Evolutionary conservation across 1,284 basidiomycete genomes (phyloP).

Genomic region (Inonotus hispidus): DNA sequence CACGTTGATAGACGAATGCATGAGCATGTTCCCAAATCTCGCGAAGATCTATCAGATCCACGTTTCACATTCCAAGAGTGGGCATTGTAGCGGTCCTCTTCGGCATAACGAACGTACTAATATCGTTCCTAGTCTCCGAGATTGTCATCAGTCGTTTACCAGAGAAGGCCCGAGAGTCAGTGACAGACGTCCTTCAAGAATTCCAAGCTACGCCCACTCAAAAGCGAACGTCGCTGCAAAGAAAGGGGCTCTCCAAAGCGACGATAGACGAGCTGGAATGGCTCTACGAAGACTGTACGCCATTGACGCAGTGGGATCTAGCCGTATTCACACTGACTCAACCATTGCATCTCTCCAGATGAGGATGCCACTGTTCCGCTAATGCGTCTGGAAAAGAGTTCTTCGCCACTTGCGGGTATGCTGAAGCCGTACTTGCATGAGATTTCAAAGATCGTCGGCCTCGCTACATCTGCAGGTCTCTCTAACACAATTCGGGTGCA

Average conservation of each 20-base stretch:
- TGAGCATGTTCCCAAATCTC: conserved; percentile 67
- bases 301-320: not conserved
- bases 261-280: conserved; percentile 67
- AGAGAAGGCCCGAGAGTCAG: conserved; percentile 41
- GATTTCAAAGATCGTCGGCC: conserved; percentile 60
- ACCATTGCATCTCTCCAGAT: conserved; percentile 33
- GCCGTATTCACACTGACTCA: not conserved
- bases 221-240: conserved; percentile 59
- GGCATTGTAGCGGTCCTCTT: conserved; percentile 23
- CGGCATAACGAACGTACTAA: conserved; percentile 7
- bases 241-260: conserved; percentile 58
- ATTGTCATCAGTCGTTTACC: conserved; percentile 57
- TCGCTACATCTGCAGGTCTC: conserved; percentile 59
- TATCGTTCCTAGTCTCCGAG: conserved; percentile 51
- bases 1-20: conserved; percentile 55
- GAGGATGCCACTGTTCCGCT: conserved; percentile 56
- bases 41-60: conserved; percentile 62
- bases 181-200: conserved; percentile 58
- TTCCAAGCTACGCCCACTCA: conserved; percentile 59
- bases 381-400: conserved; percentile 53
- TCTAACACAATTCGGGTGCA: conserved; percentile 57
- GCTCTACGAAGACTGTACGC: conserved; percentile 54
- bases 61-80: conserved; percentile 69
- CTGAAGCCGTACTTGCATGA: conserved; percentile 52
- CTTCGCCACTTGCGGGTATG: conserved; percentile 43